Evolutionary conservation across 1,284 basidiomycete genomes (phyloP).

Genomic region (Leccinum pachyderme): DNA sequence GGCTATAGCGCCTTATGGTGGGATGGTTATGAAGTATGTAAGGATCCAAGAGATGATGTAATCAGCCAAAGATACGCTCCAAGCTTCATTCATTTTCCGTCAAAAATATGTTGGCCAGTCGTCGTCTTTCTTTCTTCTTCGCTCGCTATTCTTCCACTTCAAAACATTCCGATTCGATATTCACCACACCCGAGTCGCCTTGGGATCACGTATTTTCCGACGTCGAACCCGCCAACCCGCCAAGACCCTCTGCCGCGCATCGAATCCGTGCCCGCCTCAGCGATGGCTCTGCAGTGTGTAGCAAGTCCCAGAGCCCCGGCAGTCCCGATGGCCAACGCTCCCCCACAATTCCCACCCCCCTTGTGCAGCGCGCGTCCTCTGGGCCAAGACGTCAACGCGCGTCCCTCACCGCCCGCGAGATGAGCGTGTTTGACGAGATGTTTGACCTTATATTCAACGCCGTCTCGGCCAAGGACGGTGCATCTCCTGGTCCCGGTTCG

Average conservation of each 20-base stretch:
- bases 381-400: constrained; percentile 40
- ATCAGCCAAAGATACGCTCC: too few relatives aligned
- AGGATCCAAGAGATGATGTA: too few relatives aligned
- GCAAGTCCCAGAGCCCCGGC: not conserved
- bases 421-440: constrained; percentile 65
- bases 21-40: not conserved
- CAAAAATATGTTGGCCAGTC: too few relatives aligned
- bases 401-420: constrained; percentile 66
- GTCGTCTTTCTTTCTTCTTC: too few relatives aligned
- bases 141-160: not conserved
- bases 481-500: constrained; percentile 11
- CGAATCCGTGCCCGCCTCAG: constrained; percentile 7
- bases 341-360: not conserved
- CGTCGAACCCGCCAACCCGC: constrained; percentile 29
- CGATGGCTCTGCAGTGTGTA: not conserved
- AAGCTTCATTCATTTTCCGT: too few relatives aligned
- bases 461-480: constrained; percentile 37
- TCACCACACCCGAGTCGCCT: constrained; percentile 39
- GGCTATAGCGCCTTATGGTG: constrained; percentile 40
- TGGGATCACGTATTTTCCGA: constrained; percentile 60
- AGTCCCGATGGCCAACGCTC: not conserved
- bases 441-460: constrained; percentile 69
- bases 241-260: constrained; percentile 9
- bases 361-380: constrained; percentile 15
- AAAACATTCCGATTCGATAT: constrained; percentile 34